Evolutionary conservation across 306 rosid genomes (phyloP).

Genomic region (Cicer bijugum): DNA sequence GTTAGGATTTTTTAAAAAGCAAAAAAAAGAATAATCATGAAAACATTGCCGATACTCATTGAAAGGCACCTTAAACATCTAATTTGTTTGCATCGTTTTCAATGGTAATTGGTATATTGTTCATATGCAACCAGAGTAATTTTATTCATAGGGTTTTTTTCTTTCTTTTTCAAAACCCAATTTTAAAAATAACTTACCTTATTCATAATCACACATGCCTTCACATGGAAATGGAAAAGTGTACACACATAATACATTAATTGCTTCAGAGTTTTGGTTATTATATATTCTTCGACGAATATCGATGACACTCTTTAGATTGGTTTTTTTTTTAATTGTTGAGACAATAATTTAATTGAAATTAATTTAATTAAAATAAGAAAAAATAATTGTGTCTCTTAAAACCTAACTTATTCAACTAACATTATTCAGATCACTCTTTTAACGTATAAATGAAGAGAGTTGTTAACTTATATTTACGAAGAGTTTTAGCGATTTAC

Average conservation of each 20-base stretch:
- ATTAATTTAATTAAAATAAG: too few relatives aligned
- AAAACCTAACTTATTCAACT: too few relatives aligned
- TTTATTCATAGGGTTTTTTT: neutral
- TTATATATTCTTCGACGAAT: neutral
- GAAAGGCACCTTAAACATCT: neutral
- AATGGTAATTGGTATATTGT: neutral
- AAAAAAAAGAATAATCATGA: neutral
- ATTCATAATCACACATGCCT: constrained; percentile 34
- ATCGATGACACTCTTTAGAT: too few relatives aligned
- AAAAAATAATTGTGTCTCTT: too few relatives aligned
- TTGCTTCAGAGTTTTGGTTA: neutral
- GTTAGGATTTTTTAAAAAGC: neutral
- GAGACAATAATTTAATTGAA: too few relatives aligned
- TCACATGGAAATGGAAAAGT: constrained; percentile 37
- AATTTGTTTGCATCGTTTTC: constrained; percentile 1
- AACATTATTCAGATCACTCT: too few relatives aligned
- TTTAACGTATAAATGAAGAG: too few relatives aligned
- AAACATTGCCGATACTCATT: neutral
- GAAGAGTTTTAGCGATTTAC: too few relatives aligned
- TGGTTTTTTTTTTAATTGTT: too few relatives aligned
- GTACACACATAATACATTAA: neutral
- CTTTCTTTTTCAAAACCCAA: too few relatives aligned
- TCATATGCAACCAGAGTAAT: constrained; percentile 23
- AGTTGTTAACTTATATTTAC: too few relatives aligned
- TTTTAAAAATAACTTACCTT: too few relatives aligned